Conservation (phyloP, 2,329 filamentous ascomycete genomes). For the Nemania sp. region DNA sequence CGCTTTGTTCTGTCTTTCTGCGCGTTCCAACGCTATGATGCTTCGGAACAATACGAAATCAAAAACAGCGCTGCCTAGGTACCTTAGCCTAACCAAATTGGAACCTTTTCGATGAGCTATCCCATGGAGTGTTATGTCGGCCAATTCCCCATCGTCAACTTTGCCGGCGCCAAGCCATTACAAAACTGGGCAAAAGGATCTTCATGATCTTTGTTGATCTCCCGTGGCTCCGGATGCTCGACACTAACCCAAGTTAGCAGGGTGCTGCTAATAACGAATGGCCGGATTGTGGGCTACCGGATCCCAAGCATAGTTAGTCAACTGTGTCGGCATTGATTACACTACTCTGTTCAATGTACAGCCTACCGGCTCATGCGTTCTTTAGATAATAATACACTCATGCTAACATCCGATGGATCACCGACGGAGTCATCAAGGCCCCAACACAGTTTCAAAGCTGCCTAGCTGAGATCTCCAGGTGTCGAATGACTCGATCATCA, state of each 20-base stretch:
- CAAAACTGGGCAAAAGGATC: constrained; percentile 6
- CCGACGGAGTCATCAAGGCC: constrained; percentile 7
- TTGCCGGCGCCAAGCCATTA: constrained; percentile 1
- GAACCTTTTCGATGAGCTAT: too few relatives aligned
- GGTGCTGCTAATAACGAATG: background rate
- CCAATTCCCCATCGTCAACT: too few relatives aligned
- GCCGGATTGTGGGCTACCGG: constrained; percentile 6
- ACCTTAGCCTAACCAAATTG: too few relatives aligned
- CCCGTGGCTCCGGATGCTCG: too few relatives aligned
- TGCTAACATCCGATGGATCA: background rate
- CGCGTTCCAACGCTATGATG: too few relatives aligned
- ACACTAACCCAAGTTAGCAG: background rate
- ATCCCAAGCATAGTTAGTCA: too few relatives aligned
- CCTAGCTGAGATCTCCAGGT: constrained; percentile 3
- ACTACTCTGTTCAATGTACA: constrained; percentile 3
- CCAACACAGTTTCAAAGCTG: constrained; percentile 8
- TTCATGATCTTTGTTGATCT: constrained; percentile 22
- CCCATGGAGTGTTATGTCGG: too few relatives aligned
- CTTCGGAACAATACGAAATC: too few relatives aligned
- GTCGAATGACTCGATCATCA: constrained; percentile 8
- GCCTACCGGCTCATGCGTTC: background rate
- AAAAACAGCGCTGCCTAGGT: too few relatives aligned
- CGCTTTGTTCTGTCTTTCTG: too few relatives aligned
- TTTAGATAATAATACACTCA: constrained; percentile 10
- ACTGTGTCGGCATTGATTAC: too few relatives aligned